These are phyloP conservation scores for Botrytis medusae DNA, from an alignment of 2,329 filamentous ascomycete genomes.

Conservation along the genomic window DNA sequence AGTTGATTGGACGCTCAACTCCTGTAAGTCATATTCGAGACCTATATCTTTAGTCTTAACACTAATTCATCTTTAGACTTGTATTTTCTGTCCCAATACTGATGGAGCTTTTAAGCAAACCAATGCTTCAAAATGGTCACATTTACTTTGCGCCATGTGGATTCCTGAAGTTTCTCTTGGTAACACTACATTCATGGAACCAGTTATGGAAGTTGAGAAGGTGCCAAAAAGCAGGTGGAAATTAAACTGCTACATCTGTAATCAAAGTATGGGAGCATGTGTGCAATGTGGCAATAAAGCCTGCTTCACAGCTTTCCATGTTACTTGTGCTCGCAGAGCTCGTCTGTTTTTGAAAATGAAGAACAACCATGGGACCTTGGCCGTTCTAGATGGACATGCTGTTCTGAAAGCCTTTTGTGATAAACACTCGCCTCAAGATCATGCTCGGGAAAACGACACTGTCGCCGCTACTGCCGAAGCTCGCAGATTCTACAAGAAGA, in stretches of 20 bases:
- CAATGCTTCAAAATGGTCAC: slow-evolving; percentile 93
- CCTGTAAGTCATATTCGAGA: slow-evolving; percentile 57
- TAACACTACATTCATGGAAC: slow-evolving; percentile 97
- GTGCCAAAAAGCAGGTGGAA: slow-evolving; percentile 95
- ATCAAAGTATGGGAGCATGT: slow-evolving; percentile 95
- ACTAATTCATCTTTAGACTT: slow-evolving; percentile 57
- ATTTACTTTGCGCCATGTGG: slow-evolving; percentile 96
- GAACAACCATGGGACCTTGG: slow-evolving; percentile 75
- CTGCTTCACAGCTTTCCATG: slow-evolving; percentile 95
- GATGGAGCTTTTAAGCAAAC: slow-evolving; percentile 99
- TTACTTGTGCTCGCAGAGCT: slow-evolving; percentile 88
- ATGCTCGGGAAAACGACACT: slow-evolving; percentile 82
- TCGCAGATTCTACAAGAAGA: slow-evolving; percentile 83
- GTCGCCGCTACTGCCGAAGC: slow-evolving; percentile 77
- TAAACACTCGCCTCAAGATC: slow-evolving; percentile 88
- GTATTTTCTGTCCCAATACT: slow-evolving; percentile 97
- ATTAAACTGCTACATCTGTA: slow-evolving; percentile 91
- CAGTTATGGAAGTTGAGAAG: slow-evolving; percentile 96
- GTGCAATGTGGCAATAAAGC: slow-evolving; percentile 98
- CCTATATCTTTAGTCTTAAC: neutral
- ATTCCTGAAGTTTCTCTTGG: slow-evolving; percentile 95
- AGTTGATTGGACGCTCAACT: slow-evolving; percentile 87
- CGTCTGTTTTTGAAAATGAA: slow-evolving; percentile 96
- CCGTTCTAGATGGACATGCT: slow-evolving; percentile 74
- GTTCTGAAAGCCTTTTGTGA: slow-evolving; percentile 94